phyloP scores from a whole-genome alignment of 2,329 filamentous ascomycete genomes.

The Talaromyces funiculosus region DNA sequence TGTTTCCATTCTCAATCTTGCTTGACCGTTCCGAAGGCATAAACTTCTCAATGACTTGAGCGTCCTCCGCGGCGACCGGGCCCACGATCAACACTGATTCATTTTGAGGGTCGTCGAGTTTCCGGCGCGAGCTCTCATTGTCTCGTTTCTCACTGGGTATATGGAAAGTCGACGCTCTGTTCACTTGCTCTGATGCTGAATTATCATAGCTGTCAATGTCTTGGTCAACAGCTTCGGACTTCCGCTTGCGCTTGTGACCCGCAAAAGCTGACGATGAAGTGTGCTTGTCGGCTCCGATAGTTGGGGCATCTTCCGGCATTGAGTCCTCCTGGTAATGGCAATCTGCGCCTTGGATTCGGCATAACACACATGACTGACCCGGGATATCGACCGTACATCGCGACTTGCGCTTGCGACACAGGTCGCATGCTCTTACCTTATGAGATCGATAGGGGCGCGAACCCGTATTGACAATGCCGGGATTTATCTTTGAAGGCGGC shows the following conservation, averaged over 20 bases:
- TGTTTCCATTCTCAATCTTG: slow-evolving; percentile 35
- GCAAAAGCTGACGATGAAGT: slow-evolving; percentile 24
- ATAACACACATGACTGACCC: slow-evolving; percentile 52
- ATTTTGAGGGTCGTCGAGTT: slow-evolving; percentile 32
- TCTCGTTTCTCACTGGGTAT: slow-evolving; percentile 24
- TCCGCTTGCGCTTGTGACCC: slow-evolving; percentile 33
- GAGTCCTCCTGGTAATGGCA: slow-evolving; percentile 50
- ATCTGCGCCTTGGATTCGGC: slow-evolving; percentile 53
- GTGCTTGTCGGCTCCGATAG: slow-evolving; percentile 24
- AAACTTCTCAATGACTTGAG: slow-evolving; percentile 56
- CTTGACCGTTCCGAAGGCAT: slow-evolving; percentile 42
- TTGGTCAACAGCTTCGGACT: slow-evolving; percentile 25
- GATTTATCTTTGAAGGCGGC: slow-evolving; percentile 24
- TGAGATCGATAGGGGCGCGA: slow-evolving; percentile 57
- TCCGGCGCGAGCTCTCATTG: slow-evolving; percentile 28
- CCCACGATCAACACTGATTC: slow-evolving; percentile 53
- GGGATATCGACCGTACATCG: slow-evolving; percentile 55
- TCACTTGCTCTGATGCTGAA: slow-evolving; percentile 16
- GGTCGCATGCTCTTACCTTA: slow-evolving; percentile 55
- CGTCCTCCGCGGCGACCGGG: slow-evolving; percentile 55
- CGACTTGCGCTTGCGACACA: slow-evolving; percentile 57
- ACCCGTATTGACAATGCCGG: slow-evolving; percentile 36
- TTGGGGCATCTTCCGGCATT: slow-evolving; percentile 21
- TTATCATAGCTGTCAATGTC: slow-evolving; percentile 16
- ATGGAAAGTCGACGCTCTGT: slow-evolving; percentile 22